A percentile compares a stretch with the other conserved stretches of the same genome.
Evolutionary conservation across 106 monocot genomes (phyloP).

Genomic region (Allium fistulosum): DNA sequence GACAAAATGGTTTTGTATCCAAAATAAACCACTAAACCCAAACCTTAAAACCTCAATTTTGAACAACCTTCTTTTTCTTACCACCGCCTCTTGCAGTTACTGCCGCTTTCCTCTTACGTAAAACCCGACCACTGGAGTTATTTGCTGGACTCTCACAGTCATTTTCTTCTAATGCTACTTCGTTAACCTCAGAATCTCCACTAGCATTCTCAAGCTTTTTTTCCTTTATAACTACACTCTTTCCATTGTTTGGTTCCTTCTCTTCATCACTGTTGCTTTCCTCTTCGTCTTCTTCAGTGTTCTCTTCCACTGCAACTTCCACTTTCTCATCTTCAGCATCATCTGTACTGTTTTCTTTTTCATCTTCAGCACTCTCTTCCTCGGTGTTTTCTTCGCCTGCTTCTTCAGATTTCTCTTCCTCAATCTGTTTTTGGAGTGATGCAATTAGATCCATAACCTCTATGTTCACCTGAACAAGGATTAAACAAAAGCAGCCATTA

Average conservation of each 20-base stretch:
- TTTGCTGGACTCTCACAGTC: slow-evolving; percentile 6
- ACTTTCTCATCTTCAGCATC: not conserved
- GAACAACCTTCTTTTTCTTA: slow-evolving; percentile 7
- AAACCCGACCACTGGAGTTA: not conserved
- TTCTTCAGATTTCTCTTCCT: slow-evolving; percentile 27
- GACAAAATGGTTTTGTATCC: no score
- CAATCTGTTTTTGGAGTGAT: slow-evolving; percentile 35
- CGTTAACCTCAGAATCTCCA: slow-evolving; percentile 14
- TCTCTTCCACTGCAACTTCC: not conserved
- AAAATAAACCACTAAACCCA: no score
- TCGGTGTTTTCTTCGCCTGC: slow-evolving; percentile 8
- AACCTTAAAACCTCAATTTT: no score
- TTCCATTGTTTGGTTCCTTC: not conserved
- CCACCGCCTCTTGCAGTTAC: not conserved
- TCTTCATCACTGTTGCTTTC: not conserved
- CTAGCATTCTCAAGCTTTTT: slow-evolving; percentile 10
- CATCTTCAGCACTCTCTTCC: not conserved
- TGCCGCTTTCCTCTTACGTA: slow-evolving; percentile 2
- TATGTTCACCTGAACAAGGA: slow-evolving; percentile 56
- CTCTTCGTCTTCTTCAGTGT: not conserved
- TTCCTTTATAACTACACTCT: not conserved
- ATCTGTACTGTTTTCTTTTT: slow-evolving; percentile 1
- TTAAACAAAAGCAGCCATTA: not conserved
- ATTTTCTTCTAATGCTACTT: slow-evolving; percentile 1
- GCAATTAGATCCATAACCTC: slow-evolving; percentile 82